Evolutionary conservation across 2,329 filamentous ascomycete genomes (phyloP), one percentile per base, ranked within the genome.

Genomic region (Paecilomyces sp.): DNA sequence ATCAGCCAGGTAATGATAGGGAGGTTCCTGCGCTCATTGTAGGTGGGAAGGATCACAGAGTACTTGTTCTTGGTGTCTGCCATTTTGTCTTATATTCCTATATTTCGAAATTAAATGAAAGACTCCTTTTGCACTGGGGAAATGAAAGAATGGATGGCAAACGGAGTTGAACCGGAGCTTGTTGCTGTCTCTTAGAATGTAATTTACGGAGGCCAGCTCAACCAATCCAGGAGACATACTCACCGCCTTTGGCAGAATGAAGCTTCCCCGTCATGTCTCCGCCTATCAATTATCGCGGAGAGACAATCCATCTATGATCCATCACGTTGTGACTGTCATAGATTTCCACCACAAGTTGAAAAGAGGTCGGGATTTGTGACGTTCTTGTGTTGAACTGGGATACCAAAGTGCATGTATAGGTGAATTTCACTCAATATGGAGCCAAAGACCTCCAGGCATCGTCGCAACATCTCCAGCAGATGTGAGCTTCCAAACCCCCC

Each of bases 1-100:
- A 99, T 84, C 76, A 99, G 82, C 91, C 92, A 97, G 71, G 89
- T 86, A 74, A 97, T 91, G 75, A 99, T 94, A 70, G 94, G 94
- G 67, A 99, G 86, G 80, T 99, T 99, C 77, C 87, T 88, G 74
- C 94, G 91, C 85, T 99, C 94, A 77, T 99, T 97, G 86, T 96
- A 99, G 63, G 94, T 99, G 60, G 94, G 94, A 65, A 99, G 86
- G 73, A 99, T 93, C 74, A 99, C 88, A 67, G 93, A 96, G 84
- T 97, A 99, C 80, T 93, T 96, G 83, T 94, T 83, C 66, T 82
- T 79, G 55, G 75, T 65, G 58, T 67, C 63, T 12, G 62, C 64
- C 76, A 78, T 78, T 53, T 63, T 73, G 65, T 62, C 50, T 61
- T 57, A 12, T 25, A 47, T 36, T n/a, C 30, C 11, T 53, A 22